Base-by-base conservation (phyloP, 805 yeast species). In the Candida insectorum region DNA sequence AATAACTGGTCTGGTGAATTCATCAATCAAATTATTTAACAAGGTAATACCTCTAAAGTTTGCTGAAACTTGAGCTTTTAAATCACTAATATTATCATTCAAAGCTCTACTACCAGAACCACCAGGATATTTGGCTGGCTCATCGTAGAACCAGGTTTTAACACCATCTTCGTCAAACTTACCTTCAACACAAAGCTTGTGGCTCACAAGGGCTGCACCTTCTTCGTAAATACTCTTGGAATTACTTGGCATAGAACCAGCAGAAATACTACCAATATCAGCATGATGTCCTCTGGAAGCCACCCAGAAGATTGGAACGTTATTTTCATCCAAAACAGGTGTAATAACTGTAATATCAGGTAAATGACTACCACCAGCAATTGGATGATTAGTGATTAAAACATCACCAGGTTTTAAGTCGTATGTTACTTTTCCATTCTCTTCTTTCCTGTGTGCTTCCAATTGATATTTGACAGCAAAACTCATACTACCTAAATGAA, bases 221-320 rank as follows among this genome's bases (percentile, higher is more conserved):
- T 89, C 97, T 52, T 89, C 89, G 69, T 78, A 82, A 25, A 91
- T 61, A 39, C 79, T 79, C 49, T 80, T 85, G 2, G 96, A 86
- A 51, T 83, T 79, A 7, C 96, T 95, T 11, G 97, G 96, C 88
- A 89, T 87, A 0, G 95, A 83, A 1, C 97, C 97, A 1, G 97
- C 95, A 22, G 86, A 61, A 37, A 82, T 76, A 10, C 95, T 94
- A 12, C 97, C 97, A 51, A 91, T 89, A 58, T 89, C 97, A 5
- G 96, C 89, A 60, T 91, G 97, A 60, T 89, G 97, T 2, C 96
- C 97, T 44, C 97, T 71, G 0, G 95, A 81, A 0, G 97, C 97
- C 10, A 86, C 88, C 69, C 86, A 89, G 55, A 89, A 89, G 17
- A 87, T 75, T 22, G 86, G 71, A 5, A 66, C 73, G 15, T 62